A percentile compares a stretch with the other conserved stretches of the same genome.
These are phyloP conservation scores for Thozetella sp. DNA, from an alignment of 495 filamentous ascomycete species.

Conservation along the genomic window DNA sequence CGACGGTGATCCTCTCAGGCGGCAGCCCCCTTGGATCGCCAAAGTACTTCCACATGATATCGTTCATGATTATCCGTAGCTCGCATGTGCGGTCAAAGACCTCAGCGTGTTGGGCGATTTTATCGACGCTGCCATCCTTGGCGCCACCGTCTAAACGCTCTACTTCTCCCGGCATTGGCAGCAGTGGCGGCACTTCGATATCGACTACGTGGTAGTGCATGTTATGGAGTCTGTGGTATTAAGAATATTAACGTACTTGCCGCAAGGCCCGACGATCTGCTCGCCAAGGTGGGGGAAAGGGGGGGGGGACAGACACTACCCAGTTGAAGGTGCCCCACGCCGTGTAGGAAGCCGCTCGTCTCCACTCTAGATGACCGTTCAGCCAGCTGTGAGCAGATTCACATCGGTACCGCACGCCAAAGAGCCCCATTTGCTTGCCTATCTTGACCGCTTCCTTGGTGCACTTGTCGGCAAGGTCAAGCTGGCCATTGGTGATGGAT, in stretches of 20 bases:
- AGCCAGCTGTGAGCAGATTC: constrained; percentile 8
- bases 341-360: constrained; percentile 12
- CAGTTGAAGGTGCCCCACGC: constrained; percentile 27
- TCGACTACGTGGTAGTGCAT: constrained; percentile 5
- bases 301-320: no score
- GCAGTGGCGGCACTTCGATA: constrained; percentile 10
- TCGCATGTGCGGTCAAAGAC: constrained; percentile 16
- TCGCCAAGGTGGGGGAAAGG: no score
- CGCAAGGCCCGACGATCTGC: no score
- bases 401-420: not conserved
- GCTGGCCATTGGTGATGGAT: constrained; percentile 16
- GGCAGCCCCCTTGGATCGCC: constrained; percentile 4
- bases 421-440: constrained; percentile 16
- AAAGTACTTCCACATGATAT: constrained; percentile 22
- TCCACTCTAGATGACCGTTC: constrained; percentile 5
- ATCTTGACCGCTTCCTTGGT: constrained; percentile 17
- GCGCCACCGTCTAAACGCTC: no score
- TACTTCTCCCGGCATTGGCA: constrained; percentile 18
- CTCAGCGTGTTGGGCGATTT: not conserved
- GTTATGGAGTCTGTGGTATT: not conserved
- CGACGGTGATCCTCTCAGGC: constrained; percentile 4
- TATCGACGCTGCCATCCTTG: not conserved
- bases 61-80: constrained; percentile 18
- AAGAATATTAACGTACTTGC: constrained; percentile 11
- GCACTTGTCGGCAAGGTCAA: constrained; percentile 15